A percentile compares a stretch with the other conserved stretches of the same genome.
phyloP scores from a whole-genome alignment of 164 flowering plant genomes.

The Umbilicus rupestris region DNA sequence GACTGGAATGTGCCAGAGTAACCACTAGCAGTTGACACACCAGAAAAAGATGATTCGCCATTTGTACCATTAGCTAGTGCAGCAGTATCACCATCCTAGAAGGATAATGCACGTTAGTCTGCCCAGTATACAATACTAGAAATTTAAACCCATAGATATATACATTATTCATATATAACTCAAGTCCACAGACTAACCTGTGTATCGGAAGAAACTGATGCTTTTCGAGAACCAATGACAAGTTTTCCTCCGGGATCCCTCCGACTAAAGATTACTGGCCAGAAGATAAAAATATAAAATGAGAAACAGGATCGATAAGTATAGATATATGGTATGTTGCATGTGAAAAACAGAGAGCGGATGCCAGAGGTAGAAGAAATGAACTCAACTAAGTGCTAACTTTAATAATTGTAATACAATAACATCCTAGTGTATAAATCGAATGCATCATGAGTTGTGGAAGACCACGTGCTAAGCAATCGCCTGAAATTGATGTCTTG shows the following conservation, averaged over 20 bases:
- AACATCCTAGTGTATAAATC: too few relatives aligned
- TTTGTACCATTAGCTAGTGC: constrained; percentile 22
- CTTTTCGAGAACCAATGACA: constrained; percentile 86
- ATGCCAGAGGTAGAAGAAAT: too few relatives aligned
- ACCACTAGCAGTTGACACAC: constrained; percentile 20
- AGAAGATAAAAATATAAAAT: background rate
- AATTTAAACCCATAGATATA: background rate
- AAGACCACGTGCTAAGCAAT: too few relatives aligned
- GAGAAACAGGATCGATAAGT: too few relatives aligned
- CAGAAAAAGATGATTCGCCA: constrained; percentile 25
- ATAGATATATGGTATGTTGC: too few relatives aligned
- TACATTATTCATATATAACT: background rate
- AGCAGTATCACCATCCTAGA: constrained; percentile 35
- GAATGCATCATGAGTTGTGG: too few relatives aligned
- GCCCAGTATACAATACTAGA: background rate
- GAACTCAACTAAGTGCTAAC: too few relatives aligned
- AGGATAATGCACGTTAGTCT: background rate
- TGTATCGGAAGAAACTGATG: constrained; percentile 33
- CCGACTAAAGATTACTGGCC: constrained; percentile 80
- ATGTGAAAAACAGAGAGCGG: too few relatives aligned
- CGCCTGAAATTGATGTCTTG: too few relatives aligned
- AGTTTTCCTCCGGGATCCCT: constrained; percentile 88
- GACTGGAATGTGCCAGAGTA: constrained; percentile 16
- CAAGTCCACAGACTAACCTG: constrained; percentile 29
- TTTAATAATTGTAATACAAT: too few relatives aligned